Percentiles rank a stretch among this genome's conserved stretches.
These are phyloP conservation scores for Suhomyces emberorum DNA, from an alignment of 805 yeast species.

Conservation along the genomic window DNA sequence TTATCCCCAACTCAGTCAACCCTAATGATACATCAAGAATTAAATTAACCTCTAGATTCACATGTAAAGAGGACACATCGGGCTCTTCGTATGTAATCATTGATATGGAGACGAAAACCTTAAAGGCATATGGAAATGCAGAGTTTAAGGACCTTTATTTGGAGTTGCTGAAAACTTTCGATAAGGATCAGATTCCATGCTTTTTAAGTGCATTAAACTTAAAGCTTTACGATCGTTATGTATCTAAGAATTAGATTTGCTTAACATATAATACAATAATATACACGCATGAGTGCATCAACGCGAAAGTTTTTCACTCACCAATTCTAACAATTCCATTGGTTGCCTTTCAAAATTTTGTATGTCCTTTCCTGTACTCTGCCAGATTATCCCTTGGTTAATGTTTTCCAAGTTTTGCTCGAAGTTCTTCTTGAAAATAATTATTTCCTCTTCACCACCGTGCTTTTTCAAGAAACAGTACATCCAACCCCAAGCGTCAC, in stretches of 20 bases:
- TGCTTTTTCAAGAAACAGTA: slow-evolving; percentile 43
- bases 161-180: slow-evolving; percentile 62
- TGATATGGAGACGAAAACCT: slow-evolving; percentile 52
- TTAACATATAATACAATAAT: neutral
- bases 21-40: slow-evolving; percentile 50
- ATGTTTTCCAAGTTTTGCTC: slow-evolving; percentile 39
- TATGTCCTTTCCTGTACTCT: slow-evolving; percentile 45
- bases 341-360: slow-evolving; percentile 41
- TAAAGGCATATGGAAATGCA: slow-evolving; percentile 48
- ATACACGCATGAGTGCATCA: too few relatives aligned
- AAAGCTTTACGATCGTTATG: slow-evolving; percentile 49
- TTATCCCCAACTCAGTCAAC: slow-evolving; percentile 44
- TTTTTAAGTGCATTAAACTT: slow-evolving; percentile 73
- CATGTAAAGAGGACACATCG: slow-evolving; percentile 18
- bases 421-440: slow-evolving; percentile 34
- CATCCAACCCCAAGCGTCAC: slow-evolving; percentile 76
- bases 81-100: slow-evolving; percentile 46
- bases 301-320: too few relatives aligned
- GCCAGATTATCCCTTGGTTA: slow-evolving; percentile 63
- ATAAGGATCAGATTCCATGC: slow-evolving; percentile 70
- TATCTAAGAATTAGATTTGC: neutral
- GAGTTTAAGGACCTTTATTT: slow-evolving; percentile 40
- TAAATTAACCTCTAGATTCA: slow-evolving; percentile 49
- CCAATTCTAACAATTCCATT: slow-evolving; percentile 35
- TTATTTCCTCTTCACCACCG: slow-evolving; percentile 36